Evolutionary conservation across 805 yeast genomes (phyloP).

Genomic region (Wickerhamomyces bisporus): DNA sequence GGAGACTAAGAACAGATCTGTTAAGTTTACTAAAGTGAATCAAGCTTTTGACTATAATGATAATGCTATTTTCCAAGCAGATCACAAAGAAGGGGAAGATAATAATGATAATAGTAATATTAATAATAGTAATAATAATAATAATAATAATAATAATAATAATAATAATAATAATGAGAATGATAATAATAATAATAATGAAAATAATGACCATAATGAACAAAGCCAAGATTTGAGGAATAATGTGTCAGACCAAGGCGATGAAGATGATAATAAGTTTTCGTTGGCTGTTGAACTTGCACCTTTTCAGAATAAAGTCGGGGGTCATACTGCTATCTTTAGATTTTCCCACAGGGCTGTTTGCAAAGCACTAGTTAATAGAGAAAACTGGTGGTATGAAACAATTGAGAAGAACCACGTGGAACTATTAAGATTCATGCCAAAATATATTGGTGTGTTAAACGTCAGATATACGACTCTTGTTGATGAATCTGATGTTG

Average conservation of each 20-base stretch:
- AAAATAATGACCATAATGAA: no score
- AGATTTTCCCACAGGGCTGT: slow-evolving; percentile 88
- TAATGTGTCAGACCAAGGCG: slow-evolving; percentile 9
- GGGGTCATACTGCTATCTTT: slow-evolving; percentile 97
- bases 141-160: slow-evolving; percentile 5
- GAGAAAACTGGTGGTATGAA: slow-evolving; percentile 92
- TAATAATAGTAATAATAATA: no score
- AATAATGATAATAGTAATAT: no score
- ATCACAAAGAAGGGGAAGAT: no score
- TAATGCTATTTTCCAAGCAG: no score
- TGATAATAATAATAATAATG: not conserved
- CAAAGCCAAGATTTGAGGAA: not conserved
- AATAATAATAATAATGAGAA: slow-evolving; percentile 6
- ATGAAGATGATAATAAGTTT: slow-evolving; percentile 33
- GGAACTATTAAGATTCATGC: slow-evolving; percentile 80
- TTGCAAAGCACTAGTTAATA: slow-evolving; percentile 84
- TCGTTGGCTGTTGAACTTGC: slow-evolving; percentile 83
- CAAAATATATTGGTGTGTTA: slow-evolving; percentile 88
- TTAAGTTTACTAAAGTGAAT: slow-evolving; percentile 3
- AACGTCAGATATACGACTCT: slow-evolving; percentile 68
- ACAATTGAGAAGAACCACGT: slow-evolving; percentile 74
- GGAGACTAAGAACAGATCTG: not conserved
- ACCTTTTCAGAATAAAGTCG: slow-evolving; percentile 91
- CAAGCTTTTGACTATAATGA: no score
- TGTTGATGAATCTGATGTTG: slow-evolving; percentile 20